Evolutionary conservation across 805 yeast species (phyloP).

Genomic region (Komagataella phaffii): DNA sequence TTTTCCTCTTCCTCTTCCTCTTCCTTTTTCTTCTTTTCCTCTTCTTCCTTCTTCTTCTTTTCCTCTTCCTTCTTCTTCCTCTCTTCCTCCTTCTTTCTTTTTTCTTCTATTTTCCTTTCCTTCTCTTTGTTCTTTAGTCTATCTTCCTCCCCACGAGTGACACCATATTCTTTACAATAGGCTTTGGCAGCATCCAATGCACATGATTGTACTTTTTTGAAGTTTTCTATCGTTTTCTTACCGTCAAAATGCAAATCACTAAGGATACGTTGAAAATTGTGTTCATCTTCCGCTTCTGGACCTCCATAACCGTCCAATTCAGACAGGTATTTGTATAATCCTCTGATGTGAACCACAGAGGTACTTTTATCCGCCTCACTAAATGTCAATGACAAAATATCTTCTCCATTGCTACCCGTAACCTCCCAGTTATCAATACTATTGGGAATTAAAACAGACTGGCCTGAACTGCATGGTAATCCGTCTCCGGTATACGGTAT

Average conservation of each 20-base stretch:
- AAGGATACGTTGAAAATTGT: slow-evolving; percentile 19
- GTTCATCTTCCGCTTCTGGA: background rate
- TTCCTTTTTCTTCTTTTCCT: background rate
- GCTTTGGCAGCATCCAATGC: slow-evolving; percentile 76
- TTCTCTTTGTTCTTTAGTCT: too few relatives aligned
- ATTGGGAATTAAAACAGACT: slow-evolving; percentile 21
- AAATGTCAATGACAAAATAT: slow-evolving; percentile 19
- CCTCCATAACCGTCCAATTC: background rate
- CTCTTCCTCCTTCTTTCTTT: background rate
- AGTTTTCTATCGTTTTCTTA: slow-evolving; percentile 30
- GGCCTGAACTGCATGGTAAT: slow-evolving; percentile 7
- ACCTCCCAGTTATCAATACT: slow-evolving; percentile 19
- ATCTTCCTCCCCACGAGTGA: slow-evolving; percentile 4
- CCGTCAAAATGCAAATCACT: slow-evolving; percentile 33
- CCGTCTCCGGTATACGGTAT: slow-evolving; percentile 7
- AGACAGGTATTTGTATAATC: slow-evolving; percentile 12
- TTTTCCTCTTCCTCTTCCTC: background rate
- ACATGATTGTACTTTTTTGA: slow-evolving; percentile 37
- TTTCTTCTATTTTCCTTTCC: background rate
- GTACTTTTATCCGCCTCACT: slow-evolving; percentile 24
- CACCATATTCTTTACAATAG: slow-evolving; percentile 41
- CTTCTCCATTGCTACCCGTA: slow-evolving; percentile 5
- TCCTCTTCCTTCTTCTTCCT: too few relatives aligned
- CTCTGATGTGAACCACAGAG: slow-evolving; percentile 19
- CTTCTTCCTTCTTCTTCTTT: slow-evolving; percentile 2